Conservation (phyloP, 2,329 filamentous ascomycete genomes). For the Tolypocladium album region DNA sequence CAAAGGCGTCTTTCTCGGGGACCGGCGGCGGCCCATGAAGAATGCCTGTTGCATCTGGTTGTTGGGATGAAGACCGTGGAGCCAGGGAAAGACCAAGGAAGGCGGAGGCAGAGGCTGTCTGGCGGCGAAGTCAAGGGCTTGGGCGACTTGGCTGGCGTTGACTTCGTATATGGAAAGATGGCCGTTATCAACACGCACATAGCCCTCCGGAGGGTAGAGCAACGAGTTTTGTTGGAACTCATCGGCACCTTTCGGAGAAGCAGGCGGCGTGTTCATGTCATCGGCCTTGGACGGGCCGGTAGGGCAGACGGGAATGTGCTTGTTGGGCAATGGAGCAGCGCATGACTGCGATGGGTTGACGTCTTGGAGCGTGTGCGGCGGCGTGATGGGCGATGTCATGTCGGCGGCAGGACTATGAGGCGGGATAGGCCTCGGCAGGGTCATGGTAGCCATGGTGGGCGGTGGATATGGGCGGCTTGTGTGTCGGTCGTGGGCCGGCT, state of each 20-base stretch:
- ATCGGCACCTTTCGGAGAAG: slow-evolving; percentile 51
- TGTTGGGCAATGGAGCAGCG: slow-evolving; percentile 60
- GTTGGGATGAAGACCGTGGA: slow-evolving; percentile 81
- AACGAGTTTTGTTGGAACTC: slow-evolving; percentile 53
- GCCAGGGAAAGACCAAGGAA: slow-evolving; percentile 86
- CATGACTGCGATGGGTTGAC: slow-evolving; percentile 9
- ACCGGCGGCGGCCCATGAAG: slow-evolving; percentile 68
- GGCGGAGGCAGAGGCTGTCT: slow-evolving; percentile 76
- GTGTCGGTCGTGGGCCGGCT: background rate
- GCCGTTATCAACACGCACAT: slow-evolving; percentile 39
- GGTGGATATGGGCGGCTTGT: background rate
- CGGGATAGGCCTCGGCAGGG: slow-evolving; percentile 36
- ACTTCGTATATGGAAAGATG: slow-evolving; percentile 61
- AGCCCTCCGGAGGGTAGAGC: slow-evolving; percentile 61
- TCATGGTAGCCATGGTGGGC: slow-evolving; percentile 41
- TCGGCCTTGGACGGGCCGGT: slow-evolving; percentile 53
- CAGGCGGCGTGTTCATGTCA: slow-evolving; percentile 50
- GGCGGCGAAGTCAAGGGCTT: slow-evolving; percentile 65
- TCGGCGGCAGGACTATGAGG: slow-evolving; percentile 32
- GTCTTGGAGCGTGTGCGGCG: slow-evolving; percentile 28
- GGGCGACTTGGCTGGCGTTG: slow-evolving; percentile 53
- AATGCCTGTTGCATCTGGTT: slow-evolving; percentile 87
- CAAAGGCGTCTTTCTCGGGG: slow-evolving; percentile 54
- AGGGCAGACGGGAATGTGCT: slow-evolving; percentile 83
- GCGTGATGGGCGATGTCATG: slow-evolving; percentile 24